These are phyloP conservation scores for Aureobasidium musti DNA, from an alignment of 2,329 filamentous ascomycete genomes.

Conservation along the genomic window DNA sequence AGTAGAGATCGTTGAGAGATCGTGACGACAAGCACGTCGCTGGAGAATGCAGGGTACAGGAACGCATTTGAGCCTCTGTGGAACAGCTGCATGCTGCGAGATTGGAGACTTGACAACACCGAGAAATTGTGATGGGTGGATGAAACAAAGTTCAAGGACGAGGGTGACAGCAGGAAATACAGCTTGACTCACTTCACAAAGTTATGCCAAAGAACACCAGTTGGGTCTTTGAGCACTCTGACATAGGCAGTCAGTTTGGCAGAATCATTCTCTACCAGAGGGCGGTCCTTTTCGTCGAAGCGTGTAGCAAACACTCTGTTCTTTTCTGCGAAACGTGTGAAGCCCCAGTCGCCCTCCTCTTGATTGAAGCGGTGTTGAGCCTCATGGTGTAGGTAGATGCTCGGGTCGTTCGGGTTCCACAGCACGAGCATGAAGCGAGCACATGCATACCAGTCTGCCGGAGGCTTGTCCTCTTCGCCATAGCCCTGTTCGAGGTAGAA, in stretches of 20 bases:
- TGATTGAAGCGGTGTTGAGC: constrained; percentile 96
- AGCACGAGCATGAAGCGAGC: constrained; percentile 93
- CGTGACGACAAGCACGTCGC: not conserved
- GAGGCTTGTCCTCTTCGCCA: constrained; percentile 65
- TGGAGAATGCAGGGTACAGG: not conserved
- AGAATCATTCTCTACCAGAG: constrained; percentile 73
- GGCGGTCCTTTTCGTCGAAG: constrained; percentile 70
- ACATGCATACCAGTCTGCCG: constrained; percentile 94
- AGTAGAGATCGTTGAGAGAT: not conserved
- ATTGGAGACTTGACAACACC: not conserved
- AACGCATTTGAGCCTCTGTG: not conserved
- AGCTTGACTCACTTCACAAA: constrained; percentile 66
- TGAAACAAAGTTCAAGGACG: not conserved
- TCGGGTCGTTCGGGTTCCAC: constrained; percentile 93
- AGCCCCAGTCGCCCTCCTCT: constrained; percentile 97
- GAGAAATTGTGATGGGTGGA: not conserved
- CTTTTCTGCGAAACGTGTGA: constrained; percentile 92
- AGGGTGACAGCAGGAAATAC: too few relatives aligned
- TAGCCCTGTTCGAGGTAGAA: constrained; percentile 97
- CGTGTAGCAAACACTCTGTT: constrained; percentile 77
- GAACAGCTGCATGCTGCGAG: not conserved
- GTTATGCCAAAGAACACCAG: constrained; percentile 86
- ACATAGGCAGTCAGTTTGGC: constrained; percentile 83
- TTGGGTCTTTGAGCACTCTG: constrained; percentile 80
- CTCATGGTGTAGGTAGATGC: constrained; percentile 70